phyloP scores from a whole-genome alignment of 352 stramenopile species.

The Phytophthora colocasiae region DNA sequence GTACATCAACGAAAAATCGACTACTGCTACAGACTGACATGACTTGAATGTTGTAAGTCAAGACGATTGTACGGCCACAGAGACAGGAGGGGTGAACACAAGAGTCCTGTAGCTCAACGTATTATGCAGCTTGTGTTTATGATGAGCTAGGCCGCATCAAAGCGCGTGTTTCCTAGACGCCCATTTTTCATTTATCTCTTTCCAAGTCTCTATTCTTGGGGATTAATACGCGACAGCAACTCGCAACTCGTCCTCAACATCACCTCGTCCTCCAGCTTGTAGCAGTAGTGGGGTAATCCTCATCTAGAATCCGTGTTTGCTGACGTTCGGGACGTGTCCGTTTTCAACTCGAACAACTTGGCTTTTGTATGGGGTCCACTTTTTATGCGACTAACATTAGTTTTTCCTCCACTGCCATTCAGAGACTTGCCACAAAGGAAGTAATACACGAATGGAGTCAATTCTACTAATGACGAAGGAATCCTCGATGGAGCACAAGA shows the following conservation, averaged over 20 bases:
- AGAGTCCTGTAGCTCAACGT: no score
- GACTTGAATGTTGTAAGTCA: neutral
- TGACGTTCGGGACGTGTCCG: neutral
- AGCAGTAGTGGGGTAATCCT: neutral
- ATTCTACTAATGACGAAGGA: conserved; percentile 1
- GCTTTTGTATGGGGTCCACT: conserved; percentile 10
- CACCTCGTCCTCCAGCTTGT: neutral
- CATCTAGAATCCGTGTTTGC: neutral
- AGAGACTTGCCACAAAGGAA: neutral
- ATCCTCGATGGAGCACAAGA: conserved; percentile 1
- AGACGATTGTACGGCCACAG: neutral
- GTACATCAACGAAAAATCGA: neutral
- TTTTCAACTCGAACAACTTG: conserved; percentile 14
- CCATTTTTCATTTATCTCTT: no score
- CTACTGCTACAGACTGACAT: neutral
- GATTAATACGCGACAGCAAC: no score
- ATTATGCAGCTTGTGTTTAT: no score
- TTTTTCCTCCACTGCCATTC: conserved; percentile 7
- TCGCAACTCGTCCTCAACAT: no score
- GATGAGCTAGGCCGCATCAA: no score
- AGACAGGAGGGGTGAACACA: neutral
- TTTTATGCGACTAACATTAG: conserved; percentile 13
- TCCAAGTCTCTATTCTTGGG: no score
- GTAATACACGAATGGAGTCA: neutral
- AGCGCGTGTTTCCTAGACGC: no score